These are phyloP conservation scores for Cyberlindnera veronae DNA, from an alignment of 805 yeast genomes.

Conservation along the genomic window DNA sequence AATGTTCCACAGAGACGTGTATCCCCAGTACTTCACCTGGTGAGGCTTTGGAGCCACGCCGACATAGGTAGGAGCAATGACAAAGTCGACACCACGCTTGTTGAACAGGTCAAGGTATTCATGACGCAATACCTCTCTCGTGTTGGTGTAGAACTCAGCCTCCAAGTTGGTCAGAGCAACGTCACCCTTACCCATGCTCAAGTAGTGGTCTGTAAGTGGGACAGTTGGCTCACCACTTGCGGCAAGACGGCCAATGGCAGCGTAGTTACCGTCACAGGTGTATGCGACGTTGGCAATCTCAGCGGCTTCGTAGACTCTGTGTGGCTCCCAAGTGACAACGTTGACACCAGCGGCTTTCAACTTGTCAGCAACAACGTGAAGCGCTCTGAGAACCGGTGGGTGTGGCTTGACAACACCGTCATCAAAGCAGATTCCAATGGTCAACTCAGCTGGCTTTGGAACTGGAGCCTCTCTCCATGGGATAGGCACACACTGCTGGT, in stretches of 20 bases:
- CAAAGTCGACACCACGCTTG: constrained; percentile 56
- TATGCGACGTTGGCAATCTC: constrained; percentile 56
- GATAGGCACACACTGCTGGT: constrained; percentile 32
- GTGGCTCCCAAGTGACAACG: constrained; percentile 53
- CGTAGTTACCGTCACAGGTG: constrained; percentile 64
- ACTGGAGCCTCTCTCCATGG: constrained; percentile 38
- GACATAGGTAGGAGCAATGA: constrained; percentile 63
- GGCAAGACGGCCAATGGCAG: constrained; percentile 47
- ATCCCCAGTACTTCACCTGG: constrained; percentile 71
- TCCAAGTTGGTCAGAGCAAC: constrained; percentile 43
- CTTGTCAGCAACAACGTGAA: constrained; percentile 50
- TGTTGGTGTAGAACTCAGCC: constrained; percentile 49
- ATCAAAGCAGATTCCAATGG: constrained; percentile 59
- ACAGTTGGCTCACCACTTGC: constrained; percentile 68
- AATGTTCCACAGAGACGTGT: constrained; percentile 70
- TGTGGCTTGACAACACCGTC: constrained; percentile 65
- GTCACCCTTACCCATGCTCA: constrained; percentile 58
- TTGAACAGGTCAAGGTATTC: constrained; percentile 53
- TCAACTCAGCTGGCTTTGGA: constrained; percentile 41
- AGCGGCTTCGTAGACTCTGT: constrained; percentile 53
- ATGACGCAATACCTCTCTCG: constrained; percentile 57
- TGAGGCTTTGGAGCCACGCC: constrained; percentile 71
- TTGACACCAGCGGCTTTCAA: constrained; percentile 57
- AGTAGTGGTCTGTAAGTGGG: constrained; percentile 59
- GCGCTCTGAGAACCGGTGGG: constrained; percentile 59